phyloP scores from a whole-genome alignment of 2,329 filamentous ascomycete species.

The Hypoxylon sp. region DNA sequence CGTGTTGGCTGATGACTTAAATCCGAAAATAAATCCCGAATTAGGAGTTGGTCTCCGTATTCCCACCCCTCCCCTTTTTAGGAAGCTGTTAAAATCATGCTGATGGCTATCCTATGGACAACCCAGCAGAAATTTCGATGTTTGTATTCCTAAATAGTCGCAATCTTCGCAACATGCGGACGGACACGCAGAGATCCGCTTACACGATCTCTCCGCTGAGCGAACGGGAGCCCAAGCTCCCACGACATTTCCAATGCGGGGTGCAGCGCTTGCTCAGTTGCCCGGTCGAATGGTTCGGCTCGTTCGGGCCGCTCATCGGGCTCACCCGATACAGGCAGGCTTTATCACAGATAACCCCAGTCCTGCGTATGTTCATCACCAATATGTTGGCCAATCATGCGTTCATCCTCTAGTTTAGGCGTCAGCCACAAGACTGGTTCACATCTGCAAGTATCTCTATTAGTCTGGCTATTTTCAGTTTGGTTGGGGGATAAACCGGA shows the following conservation, averaged over 20 bases:
- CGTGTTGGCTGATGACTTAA: neutral
- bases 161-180: neutral
- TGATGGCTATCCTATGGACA: neutral
- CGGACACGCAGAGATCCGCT: neutral
- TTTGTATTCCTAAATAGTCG: neutral
- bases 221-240: neutral
- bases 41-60: neutral
- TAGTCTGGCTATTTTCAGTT: neutral
- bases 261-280: no score
- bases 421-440: neutral
- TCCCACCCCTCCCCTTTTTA: neutral
- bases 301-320: neutral
- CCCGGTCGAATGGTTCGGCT: no score
- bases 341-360: neutral
- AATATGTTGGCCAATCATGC: constrained; percentile 10
- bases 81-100: neutral
- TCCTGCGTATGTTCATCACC: neutral
- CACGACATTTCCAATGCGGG: constrained; percentile 14
- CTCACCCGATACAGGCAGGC: neutral
- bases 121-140: neutral
- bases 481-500: neutral
- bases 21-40: neutral
- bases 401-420: neutral
- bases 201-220: neutral
- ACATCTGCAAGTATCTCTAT: constrained; percentile 4